Evolutionary conservation across 1,284 basidiomycete genomes (phyloP).

Genomic region (Trichosporon inkin): DNA sequence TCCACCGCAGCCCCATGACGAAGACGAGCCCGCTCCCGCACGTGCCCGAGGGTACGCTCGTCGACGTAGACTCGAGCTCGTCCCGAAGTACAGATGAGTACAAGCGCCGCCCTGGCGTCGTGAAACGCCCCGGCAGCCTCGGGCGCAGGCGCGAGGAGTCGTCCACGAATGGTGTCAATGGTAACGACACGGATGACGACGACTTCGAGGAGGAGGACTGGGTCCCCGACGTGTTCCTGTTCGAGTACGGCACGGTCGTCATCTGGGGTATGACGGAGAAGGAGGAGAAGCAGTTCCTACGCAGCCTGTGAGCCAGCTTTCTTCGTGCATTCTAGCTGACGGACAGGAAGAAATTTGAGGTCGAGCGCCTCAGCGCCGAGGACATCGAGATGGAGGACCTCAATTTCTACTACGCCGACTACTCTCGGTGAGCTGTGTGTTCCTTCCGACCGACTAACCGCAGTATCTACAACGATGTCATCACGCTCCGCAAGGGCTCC

Average conservation of each 20-base stretch:
- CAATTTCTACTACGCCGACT: slow-evolving; percentile 95
- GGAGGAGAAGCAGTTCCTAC: slow-evolving; percentile 82
- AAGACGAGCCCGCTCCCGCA: slow-evolving; percentile 7
- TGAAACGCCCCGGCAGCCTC: slow-evolving; percentile 48
- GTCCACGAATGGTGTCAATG: slow-evolving; percentile 44
- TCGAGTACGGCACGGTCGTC: slow-evolving; percentile 84
- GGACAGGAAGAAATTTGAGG: slow-evolving; percentile 80
- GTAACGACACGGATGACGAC: slow-evolving; percentile 39
- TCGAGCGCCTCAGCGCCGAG: slow-evolving; percentile 77
- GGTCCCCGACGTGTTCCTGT: slow-evolving; percentile 79
- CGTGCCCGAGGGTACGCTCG: slow-evolving; percentile 44
- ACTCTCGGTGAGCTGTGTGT: slow-evolving; percentile 65
- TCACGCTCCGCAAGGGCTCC: slow-evolving; percentile 87
- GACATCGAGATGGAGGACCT: slow-evolving; percentile 92
- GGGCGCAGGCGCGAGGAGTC: slow-evolving; percentile 57
- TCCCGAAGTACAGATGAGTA: slow-evolving; percentile 10
- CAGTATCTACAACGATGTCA: slow-evolving; percentile 97
- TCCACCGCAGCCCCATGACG: slow-evolving; percentile 2
- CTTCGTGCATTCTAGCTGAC: not conserved
- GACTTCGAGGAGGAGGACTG: slow-evolving; percentile 60
- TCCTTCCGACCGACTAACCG: slow-evolving; percentile 5
- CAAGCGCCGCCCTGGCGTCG: slow-evolving; percentile 44
- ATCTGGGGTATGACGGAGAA: slow-evolving; percentile 95
- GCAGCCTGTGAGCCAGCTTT: slow-evolving; percentile 65
- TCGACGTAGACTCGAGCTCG: slow-evolving; percentile 26